phyloP scores from a whole-genome alignment of 2,329 filamentous ascomycete species.

The Colletotrichum shisoi region DNA sequence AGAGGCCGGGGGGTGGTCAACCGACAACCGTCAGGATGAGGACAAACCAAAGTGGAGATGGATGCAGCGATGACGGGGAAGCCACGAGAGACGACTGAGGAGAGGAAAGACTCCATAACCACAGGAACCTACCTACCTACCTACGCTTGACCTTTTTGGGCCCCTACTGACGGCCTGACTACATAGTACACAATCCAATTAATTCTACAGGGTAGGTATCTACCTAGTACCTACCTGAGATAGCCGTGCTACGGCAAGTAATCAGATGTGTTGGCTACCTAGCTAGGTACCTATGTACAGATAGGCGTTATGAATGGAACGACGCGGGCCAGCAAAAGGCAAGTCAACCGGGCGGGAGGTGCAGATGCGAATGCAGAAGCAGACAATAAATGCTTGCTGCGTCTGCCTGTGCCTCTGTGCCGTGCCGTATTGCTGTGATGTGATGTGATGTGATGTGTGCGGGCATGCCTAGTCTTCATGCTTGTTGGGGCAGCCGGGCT shows the following conservation, averaged over 20 bases:
- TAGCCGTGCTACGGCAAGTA: too few relatives aligned
- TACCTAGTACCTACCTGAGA: not conserved
- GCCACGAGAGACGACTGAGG: constrained; percentile 49
- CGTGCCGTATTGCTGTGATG: not conserved
- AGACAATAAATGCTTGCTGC: not conserved
- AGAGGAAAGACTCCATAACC: constrained; percentile 31
- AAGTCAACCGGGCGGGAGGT: constrained; percentile 2
- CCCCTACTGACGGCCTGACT: too few relatives aligned
- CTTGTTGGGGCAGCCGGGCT: too few relatives aligned
- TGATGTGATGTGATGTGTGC: not conserved
- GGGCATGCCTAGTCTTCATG: too few relatives aligned
- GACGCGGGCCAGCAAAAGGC: constrained; percentile 25
- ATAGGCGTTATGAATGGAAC: constrained; percentile 13
- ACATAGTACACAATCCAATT: too few relatives aligned
- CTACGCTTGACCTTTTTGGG: too few relatives aligned
- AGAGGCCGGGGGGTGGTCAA: constrained; percentile 8
- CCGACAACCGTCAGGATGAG: not conserved
- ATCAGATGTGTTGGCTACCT: too few relatives aligned
- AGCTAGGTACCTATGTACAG: not conserved
- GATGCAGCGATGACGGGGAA: constrained; percentile 40
- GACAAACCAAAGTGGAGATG: constrained; percentile 18
- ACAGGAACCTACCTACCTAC: constrained; percentile 47
- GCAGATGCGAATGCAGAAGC: not conserved
- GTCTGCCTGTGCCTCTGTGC: not conserved
- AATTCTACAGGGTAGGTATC: too few relatives aligned